Evolutionary conservation across 2,329 filamentous ascomycete species (phyloP).

Genomic region (Cercospora nicotianae): DNA sequence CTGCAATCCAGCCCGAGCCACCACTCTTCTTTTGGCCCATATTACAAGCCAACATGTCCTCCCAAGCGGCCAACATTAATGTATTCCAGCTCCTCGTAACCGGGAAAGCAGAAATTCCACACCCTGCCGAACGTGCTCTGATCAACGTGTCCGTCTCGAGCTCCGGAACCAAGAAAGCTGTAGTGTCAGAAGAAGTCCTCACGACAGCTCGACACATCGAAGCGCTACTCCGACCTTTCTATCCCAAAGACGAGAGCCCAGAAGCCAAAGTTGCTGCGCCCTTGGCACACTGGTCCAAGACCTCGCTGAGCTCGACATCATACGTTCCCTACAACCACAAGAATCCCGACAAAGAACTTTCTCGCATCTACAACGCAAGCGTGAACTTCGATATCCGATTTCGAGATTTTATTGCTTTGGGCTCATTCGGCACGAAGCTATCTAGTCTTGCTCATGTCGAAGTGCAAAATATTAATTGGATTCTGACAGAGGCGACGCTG

Average conservation of each 20-base stretch:
- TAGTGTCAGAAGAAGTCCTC: conserved; percentile 29
- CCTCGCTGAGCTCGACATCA: conserved; percentile 25
- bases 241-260: conserved; percentile 15
- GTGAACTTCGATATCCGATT: conserved; percentile 32
- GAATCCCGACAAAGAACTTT: conserved; percentile 5
- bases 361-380: conserved; percentile 19
- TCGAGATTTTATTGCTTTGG: conserved; percentile 28
- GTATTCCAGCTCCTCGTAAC: conserved; percentile 25
- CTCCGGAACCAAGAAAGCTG: conserved; percentile 25
- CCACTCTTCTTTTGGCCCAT: not conserved
- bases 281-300: conserved; percentile 31
- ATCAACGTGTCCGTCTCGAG: conserved; percentile 28
- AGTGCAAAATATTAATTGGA: conserved; percentile 24
- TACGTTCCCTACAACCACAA: conserved; percentile 20
- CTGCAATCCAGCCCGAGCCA: not conserved
- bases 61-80: not conserved
- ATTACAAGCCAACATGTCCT: conserved; percentile 3
- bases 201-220: conserved; percentile 29
- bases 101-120: conserved; percentile 26
- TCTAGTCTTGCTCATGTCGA: conserved; percentile 25
- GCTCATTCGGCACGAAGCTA: conserved; percentile 24
- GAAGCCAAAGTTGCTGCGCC: conserved; percentile 23
- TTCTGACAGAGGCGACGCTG: conserved; percentile 25
- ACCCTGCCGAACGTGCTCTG: conserved; percentile 28
- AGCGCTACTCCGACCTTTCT: conserved; percentile 21